Base-by-base conservation (phyloP, 805 yeast species). In the Starmerella stigmatis region DNA sequence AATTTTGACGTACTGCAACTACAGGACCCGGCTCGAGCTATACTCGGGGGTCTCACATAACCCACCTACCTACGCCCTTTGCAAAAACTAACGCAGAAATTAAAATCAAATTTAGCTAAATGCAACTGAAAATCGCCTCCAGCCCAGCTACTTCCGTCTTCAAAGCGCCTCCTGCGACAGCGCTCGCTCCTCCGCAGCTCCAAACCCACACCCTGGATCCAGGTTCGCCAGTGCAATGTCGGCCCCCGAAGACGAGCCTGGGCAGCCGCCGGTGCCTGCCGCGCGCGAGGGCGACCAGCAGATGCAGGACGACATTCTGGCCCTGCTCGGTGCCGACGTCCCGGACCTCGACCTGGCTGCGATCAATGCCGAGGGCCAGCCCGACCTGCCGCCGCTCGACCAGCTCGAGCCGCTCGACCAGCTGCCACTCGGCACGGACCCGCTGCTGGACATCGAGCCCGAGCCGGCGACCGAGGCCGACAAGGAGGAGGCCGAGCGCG, bases 401-500 rank as follows among this genome's bases (percentile, higher is more conserved):
- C 11, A 19, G 15, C 29, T 42, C 16, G 45, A 42, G 19, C 21
- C 40, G 12, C 40, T 36, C 13, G 40, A 25, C 29, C 40, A 36
- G 28, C 31, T 38, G 19, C 40, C 23, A n/a, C 41, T 38, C 25
- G 41, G 27, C 20, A 17, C 33, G 13, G 28, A 22, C 5, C n/a
- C 34, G 23, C 32, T 46, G 12, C 16, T 35, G n/a, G 41, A 25
- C 17, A 20, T 32, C 16, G 45, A 25, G 8, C n/a, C 19, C 23
- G 31, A 23, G n/a, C 34, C 27, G 13, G 29, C n/a, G 17, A 38
- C 42, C 26, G 44, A 23, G 17, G 41, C 38, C 12, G 22, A 35
- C 26, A 34, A 40, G 17, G 54, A 57, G 33, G 61, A 56, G n/a
- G 23, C 52, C 26, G 66, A 63, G 46, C 55, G 64, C 16, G 66